phyloP scores from a whole-genome alignment of 2,329 filamentous ascomycete species.

The Ceratocystis destructans region DNA sequence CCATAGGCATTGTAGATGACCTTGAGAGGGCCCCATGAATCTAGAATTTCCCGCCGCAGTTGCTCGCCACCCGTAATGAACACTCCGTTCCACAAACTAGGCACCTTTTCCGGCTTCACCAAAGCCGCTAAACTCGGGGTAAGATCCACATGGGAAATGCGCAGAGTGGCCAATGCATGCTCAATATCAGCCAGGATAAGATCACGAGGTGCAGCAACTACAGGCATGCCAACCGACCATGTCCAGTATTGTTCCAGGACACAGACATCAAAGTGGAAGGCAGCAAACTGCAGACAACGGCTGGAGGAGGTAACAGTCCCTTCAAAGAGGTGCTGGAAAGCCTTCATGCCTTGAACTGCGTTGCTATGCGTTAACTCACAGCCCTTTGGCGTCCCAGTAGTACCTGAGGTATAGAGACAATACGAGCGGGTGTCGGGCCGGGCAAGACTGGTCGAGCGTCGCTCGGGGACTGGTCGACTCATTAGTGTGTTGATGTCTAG shows the following conservation, averaged over 20 bases:
- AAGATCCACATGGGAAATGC: constrained; percentile 81
- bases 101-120: constrained; percentile 65
- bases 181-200: constrained; percentile 73
- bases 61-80: constrained; percentile 90
- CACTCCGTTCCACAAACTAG: constrained; percentile 63
- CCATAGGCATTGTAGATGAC: constrained; percentile 91
- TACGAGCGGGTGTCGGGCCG: constrained; percentile 52
- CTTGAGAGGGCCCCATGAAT: constrained; percentile 63
- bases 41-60: constrained; percentile 75
- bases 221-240: constrained; percentile 77
- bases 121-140: constrained; percentile 77
- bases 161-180: constrained; percentile 53
- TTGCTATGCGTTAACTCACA: constrained; percentile 84
- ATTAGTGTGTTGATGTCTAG: constrained; percentile 26
- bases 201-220: constrained; percentile 71
- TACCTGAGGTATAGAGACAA: constrained; percentile 77
- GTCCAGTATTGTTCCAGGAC: constrained; percentile 92
- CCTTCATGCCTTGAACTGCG: constrained; percentile 74
- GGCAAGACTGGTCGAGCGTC: neutral
- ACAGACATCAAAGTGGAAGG: constrained; percentile 88
- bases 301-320: constrained; percentile 61
- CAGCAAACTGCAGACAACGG: constrained; percentile 83
- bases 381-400: constrained; percentile 74
- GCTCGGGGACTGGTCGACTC: neutral
- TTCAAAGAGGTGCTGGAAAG: constrained; percentile 66